These are phyloP conservation scores for Tetraselmis chui DNA, from an alignment of 139 green algal species.

Conservation along the genomic window DNA sequence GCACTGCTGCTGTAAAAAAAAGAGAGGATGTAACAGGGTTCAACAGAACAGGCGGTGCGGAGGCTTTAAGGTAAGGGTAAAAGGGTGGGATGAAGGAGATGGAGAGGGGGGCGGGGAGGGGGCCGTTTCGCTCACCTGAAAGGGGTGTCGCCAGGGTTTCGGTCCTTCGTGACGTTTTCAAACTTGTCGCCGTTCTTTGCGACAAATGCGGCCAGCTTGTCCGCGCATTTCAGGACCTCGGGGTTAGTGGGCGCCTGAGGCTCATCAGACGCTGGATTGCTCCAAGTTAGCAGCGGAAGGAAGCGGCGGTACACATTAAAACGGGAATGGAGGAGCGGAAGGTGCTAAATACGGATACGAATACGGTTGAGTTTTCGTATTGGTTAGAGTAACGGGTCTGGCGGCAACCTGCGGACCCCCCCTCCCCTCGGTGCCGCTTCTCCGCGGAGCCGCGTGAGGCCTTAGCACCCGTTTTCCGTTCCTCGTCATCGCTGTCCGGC, in stretches of 20 bases:
- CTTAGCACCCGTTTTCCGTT: too few relatives aligned
- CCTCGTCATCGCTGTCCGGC: not conserved
- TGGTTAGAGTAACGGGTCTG: not conserved
- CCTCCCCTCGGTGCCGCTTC: not conserved
- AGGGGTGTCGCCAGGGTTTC: constrained; percentile 44
- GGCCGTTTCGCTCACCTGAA: constrained; percentile 57
- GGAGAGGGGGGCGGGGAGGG: not conserved
- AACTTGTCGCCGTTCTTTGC: constrained; percentile 57
- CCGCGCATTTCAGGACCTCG: constrained; percentile 31
- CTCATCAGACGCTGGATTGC: not conserved
- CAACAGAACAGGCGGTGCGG: too few relatives aligned
- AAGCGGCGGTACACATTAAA: not conserved
- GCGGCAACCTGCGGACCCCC: not conserved
- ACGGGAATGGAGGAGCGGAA: not conserved
- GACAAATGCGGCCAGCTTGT: constrained; percentile 67
- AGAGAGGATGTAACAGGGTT: too few relatives aligned
- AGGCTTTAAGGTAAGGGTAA: too few relatives aligned
- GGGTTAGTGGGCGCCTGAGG: constrained; percentile 9
- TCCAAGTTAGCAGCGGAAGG: not conserved
- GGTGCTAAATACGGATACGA: too few relatives aligned
- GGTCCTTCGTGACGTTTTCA: constrained; percentile 55
- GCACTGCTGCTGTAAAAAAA: too few relatives aligned
- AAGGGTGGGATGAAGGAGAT: not conserved
- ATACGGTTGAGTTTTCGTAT: too few relatives aligned
- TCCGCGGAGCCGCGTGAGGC: not conserved